Percentiles rank a stretch among this genome's conserved stretches.
Conservation (phyloP, 2,329 filamentous ascomycete species). For the Colletotrichum theobromicola region DNA sequence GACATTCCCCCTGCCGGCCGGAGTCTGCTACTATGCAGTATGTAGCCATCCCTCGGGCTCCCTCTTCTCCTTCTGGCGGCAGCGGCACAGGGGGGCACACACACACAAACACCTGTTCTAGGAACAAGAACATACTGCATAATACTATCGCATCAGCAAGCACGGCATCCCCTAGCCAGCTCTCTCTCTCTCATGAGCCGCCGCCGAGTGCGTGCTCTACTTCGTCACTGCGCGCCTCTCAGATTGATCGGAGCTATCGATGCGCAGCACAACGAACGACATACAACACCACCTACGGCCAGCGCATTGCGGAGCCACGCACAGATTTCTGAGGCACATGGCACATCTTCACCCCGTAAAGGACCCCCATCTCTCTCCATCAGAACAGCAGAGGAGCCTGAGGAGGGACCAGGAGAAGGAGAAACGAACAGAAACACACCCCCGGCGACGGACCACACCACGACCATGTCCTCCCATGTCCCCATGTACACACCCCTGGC, state of each 20-base stretch:
- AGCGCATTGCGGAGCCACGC: background rate
- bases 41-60: background rate
- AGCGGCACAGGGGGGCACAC: background rate
- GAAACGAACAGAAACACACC: background rate
- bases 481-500: background rate
- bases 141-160: background rate
- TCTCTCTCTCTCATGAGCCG: background rate
- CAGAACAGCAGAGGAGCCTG: background rate
- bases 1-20: conserved; percentile 14
- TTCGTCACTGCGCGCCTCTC: background rate
- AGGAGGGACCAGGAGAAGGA: background rate
- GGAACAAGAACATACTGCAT: background rate
- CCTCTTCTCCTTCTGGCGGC: background rate
- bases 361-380: background rate
- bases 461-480: background rate
- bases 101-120: background rate
- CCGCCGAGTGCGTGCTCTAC: background rate
- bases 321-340: background rate
- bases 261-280: background rate
- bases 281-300: background rate
- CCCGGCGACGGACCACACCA: background rate
- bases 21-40: background rate
- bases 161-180: background rate
- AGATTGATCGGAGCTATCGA: background rate
- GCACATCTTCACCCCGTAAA: background rate